These are phyloP conservation scores for Sambucus nigra DNA, from an alignment of 129 eudicot species.

Conservation along the genomic window DNA sequence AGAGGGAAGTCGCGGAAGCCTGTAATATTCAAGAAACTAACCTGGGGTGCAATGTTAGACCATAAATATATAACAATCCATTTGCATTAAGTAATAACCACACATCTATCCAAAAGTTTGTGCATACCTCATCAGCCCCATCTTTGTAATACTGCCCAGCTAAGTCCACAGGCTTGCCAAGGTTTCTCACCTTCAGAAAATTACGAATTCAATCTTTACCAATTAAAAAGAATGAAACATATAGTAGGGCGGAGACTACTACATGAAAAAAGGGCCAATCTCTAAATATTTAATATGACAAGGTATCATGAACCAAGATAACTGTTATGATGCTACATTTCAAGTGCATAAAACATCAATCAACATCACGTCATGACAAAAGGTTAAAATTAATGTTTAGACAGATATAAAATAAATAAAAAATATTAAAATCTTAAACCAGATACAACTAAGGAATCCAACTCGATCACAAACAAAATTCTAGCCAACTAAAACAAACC, in stretches of 20 bases:
- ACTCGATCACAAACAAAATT: too few species aligned
- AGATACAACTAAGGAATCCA: too few species aligned
- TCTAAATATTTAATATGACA: too few species aligned
- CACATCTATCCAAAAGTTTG: neutral
- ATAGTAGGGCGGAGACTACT: too few species aligned
- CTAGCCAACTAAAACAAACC: too few species aligned
- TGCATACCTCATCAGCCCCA: constrained; percentile 96
- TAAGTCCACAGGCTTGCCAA: constrained; percentile 98
- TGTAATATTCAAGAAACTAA: constrained; percentile 86
- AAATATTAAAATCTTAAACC: too few species aligned
- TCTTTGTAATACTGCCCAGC: constrained; percentile 91
- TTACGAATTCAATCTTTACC: too few species aligned
- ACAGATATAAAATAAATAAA: neutral
- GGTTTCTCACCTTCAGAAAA: constrained; percentile 83
- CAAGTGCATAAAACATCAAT: neutral
- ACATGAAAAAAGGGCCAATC: too few species aligned
- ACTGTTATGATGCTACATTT: neutral
- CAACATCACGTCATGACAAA: neutral
- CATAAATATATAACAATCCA: neutral
- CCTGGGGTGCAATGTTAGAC: constrained; percentile 32
- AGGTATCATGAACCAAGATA: neutral
- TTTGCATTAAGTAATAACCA: neutral
- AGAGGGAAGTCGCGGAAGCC: constrained; percentile 97
- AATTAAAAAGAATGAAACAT: neutral
- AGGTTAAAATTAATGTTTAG: neutral